A percentile compares a stretch with the other conserved stretches of the same genome.
These are phyloP conservation scores for Cyclotella sp. DNA, from an alignment of 108 stramenopile genomes.

Conservation along the genomic window DNA sequence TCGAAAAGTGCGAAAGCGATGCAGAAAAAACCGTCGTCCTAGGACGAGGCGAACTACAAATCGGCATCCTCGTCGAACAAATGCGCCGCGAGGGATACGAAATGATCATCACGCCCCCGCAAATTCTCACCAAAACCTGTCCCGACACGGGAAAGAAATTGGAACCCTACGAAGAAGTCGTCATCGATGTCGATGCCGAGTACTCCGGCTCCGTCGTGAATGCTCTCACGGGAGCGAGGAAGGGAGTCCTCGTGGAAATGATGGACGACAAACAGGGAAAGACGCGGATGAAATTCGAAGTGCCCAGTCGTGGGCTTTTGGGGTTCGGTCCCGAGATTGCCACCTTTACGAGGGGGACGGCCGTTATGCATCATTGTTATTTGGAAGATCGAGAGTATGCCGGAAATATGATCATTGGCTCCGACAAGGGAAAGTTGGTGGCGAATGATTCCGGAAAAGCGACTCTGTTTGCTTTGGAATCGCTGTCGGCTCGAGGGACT, in stretches of 20 bases:
- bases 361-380: constrained; percentile 94
- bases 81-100: constrained; percentile 99
- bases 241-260: constrained; percentile 92
- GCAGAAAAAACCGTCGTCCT: constrained; percentile 75
- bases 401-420: constrained; percentile 69
- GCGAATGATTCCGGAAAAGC: constrained; percentile 89
- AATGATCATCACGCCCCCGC: constrained; percentile 93
- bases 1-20: constrained; percentile 72
- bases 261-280: constrained; percentile 78
- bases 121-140: constrained; percentile 79
- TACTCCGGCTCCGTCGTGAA: constrained; percentile 92
- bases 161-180: constrained; percentile 97
- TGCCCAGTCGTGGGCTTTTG: constrained; percentile 96
- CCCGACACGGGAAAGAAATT: constrained; percentile 73
- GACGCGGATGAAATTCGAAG: constrained; percentile 87
- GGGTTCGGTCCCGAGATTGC: constrained; percentile 93
- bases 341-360: constrained; percentile 90
- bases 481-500: constrained; percentile 81
- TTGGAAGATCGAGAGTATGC: constrained; percentile 87
- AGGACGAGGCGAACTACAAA: constrained; percentile 89
- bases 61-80: constrained; percentile 96
- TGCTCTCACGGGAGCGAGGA: constrained; percentile 87
- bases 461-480: constrained; percentile 82
- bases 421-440: constrained; percentile 92
- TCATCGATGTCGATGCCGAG: constrained; percentile 90